Evolutionary conservation across 768 basidiomycete genomes (phyloP), one percentile per base, ranked within the genome.

Genomic region (Pleurotus tuoliensis): DNA sequence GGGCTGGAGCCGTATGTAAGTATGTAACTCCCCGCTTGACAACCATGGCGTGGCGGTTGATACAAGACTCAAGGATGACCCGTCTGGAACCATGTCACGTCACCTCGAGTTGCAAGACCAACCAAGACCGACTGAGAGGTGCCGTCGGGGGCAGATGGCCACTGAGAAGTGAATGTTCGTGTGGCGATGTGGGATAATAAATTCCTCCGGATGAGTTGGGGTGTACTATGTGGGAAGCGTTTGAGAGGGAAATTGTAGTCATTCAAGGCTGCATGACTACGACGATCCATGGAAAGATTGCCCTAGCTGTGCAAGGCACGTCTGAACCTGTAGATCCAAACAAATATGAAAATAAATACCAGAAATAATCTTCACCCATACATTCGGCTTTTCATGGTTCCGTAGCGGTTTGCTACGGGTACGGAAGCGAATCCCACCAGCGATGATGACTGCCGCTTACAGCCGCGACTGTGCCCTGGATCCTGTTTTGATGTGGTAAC

Each of bases 291-390:
- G 13, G 16, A 22, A 37, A n/a, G 34, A 37, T 30, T 40, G 13
- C 51, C 51, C 51, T 53, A 53, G 51, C 51, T 53, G 51, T 53
- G 51, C 39, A 40, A 53, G 51, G 39, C 51, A 53, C 51, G 3
- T 6, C 25, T 38, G 51, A 53, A n/a, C 39, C 51, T 41, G 49
- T 51, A 53, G 20, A 53, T 53, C 39, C 39, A 51, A 20, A 16
- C 37, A 41, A 40, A 52, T 11, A 40, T 4, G 13, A 25, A 18
- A 53, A 40, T 53, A 53, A 48, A 48, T 25, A 48, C 4, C 18
- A 24, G 27, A 22, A 51, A 51, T 34, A 22, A n/a, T 34, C 13
- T 34, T 3, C 34, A 38, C 5, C 49, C 12, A 39, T 51, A 51
- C 34, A 41, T 41, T 39, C 38, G 51, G 51, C 20, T 16, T 22